phyloP scores from a whole-genome alignment of 164 flowering plant species.

The Chimonanthus praecox region DNA sequence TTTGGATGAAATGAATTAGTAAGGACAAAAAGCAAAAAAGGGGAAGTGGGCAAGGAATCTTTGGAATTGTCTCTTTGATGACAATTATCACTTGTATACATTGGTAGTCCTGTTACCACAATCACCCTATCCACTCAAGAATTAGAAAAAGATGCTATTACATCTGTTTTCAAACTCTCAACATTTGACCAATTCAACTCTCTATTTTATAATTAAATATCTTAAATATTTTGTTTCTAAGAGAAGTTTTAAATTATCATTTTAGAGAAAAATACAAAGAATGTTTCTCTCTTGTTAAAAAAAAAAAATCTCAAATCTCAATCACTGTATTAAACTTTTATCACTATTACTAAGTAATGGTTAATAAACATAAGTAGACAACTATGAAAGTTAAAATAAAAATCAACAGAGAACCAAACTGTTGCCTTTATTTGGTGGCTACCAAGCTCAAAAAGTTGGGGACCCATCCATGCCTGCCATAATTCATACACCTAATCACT shows the following conservation, averaged over 20 bases:
- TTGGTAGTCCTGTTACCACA: conserved; percentile 1
- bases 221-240: too few species aligned
- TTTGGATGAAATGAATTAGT: conserved; percentile 4
- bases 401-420: conserved; percentile 33
- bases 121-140: neutral
- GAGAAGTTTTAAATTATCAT: too few species aligned
- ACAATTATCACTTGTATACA: neutral
- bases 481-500: conserved; percentile 30
- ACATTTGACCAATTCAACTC: too few species aligned
- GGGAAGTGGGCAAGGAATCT: conserved; percentile 3
- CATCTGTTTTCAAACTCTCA: too few species aligned
- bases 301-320: too few species aligned
- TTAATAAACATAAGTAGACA: too few species aligned
- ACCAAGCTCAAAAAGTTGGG: conserved; percentile 29
- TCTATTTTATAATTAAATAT: too few species aligned
- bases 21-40: conserved; percentile 13
- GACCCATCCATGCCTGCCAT: conserved; percentile 29
- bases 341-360: too few species aligned
- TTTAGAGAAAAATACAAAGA: too few species aligned
- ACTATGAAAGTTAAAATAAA: neutral
- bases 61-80: conserved; percentile 3
- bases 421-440: conserved; percentile 57
- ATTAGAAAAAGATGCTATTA: neutral
- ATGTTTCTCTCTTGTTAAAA: too few species aligned
- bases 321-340: too few species aligned